A percentile compares a stretch with the other conserved stretches of the same genome.
These are phyloP conservation scores for Pleoardoris graminearum DNA, from an alignment of 2,329 filamentous ascomycete genomes.

Conservation along the genomic window DNA sequence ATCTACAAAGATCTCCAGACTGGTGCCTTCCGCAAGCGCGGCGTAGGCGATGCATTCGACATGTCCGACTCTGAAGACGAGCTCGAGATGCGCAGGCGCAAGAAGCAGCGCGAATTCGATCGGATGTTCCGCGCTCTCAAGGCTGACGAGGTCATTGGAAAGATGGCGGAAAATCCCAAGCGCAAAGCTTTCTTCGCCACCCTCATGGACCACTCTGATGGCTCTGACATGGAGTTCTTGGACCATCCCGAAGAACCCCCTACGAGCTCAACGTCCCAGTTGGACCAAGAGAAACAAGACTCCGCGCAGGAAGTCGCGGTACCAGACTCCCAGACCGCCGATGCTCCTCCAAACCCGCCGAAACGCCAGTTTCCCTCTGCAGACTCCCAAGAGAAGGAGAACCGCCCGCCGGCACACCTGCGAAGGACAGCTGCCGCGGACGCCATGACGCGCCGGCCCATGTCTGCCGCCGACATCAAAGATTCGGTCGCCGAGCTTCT, in stretches of 20 bases:
- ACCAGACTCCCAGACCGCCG: constrained; percentile 46
- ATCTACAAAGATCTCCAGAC: constrained; percentile 92
- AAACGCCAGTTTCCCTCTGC: constrained; percentile 46
- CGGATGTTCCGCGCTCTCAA: constrained; percentile 90
- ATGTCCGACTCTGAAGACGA: constrained; percentile 91
- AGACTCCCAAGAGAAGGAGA: constrained; percentile 48
- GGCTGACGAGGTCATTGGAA: constrained; percentile 85
- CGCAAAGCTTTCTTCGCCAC: constrained; percentile 88
- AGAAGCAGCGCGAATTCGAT: constrained; percentile 85
- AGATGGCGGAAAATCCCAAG: constrained; percentile 86
- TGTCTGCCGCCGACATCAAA: constrained; percentile 77
- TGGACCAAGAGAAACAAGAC: constrained; percentile 16
- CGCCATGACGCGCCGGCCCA: constrained; percentile 54
- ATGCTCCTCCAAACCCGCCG: constrained; percentile 30
- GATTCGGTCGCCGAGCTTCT: constrained; percentile 82
- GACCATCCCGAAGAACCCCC: constrained; percentile 52
- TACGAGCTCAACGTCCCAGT: constrained; percentile 28
- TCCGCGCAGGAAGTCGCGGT: constrained; percentile 33
- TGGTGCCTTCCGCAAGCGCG: constrained; percentile 81
- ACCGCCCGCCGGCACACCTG: constrained; percentile 59
- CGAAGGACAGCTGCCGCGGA: constrained; percentile 62
- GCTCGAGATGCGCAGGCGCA: constrained; percentile 72
- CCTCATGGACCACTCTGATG: constrained; percentile 77
- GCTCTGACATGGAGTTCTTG: constrained; percentile 75
- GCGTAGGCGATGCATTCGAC: constrained; percentile 67